Percentiles rank a stretch among this genome's conserved stretches.
Evolutionary conservation across 176 grass and related monocot species (phyloP).

Genomic region (Zea mays): DNA sequence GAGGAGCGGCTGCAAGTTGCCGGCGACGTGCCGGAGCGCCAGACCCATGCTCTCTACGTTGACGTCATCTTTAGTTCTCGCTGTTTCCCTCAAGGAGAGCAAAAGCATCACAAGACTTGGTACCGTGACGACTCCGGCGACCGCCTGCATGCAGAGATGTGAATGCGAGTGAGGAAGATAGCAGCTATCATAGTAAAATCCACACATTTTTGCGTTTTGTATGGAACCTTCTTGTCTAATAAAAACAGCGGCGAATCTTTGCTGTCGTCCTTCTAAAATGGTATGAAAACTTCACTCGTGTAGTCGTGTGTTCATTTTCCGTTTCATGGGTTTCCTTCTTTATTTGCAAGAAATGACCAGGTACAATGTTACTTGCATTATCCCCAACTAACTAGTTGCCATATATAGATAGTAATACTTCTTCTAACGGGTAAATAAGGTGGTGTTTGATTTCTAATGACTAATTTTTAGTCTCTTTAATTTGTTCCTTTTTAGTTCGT

Average conservation of each 20-base stretch:
- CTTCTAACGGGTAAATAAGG: not conserved
- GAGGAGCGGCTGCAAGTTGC: constrained; percentile 9
- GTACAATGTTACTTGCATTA: not conserved
- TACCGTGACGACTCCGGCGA: not conserved
- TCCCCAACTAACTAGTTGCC: too few species aligned
- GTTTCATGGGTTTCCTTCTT: not conserved
- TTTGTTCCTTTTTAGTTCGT: too few species aligned
- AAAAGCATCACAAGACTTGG: not conserved
- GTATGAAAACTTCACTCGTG: not conserved
- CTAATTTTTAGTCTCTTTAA: too few species aligned
- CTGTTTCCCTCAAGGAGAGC: not conserved
- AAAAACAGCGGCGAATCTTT: not conserved
- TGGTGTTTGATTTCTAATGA: too few species aligned
- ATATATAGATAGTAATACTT: not conserved
- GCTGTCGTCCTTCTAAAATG: too few species aligned
- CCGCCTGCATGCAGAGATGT: not conserved
- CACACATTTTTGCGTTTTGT: not conserved
- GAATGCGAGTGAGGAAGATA: not conserved
- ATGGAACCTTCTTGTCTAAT: not conserved
- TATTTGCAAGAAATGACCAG: not conserved
- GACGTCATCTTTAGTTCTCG: not conserved
- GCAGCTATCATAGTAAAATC: not conserved
- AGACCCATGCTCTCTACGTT: not conserved
- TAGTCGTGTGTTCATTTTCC: not conserved
- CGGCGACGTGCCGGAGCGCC: constrained; percentile 13